Evolutionary conservation across 2,329 filamentous ascomycete species (phyloP).

Genomic region (Clonostachys rosea): DNA sequence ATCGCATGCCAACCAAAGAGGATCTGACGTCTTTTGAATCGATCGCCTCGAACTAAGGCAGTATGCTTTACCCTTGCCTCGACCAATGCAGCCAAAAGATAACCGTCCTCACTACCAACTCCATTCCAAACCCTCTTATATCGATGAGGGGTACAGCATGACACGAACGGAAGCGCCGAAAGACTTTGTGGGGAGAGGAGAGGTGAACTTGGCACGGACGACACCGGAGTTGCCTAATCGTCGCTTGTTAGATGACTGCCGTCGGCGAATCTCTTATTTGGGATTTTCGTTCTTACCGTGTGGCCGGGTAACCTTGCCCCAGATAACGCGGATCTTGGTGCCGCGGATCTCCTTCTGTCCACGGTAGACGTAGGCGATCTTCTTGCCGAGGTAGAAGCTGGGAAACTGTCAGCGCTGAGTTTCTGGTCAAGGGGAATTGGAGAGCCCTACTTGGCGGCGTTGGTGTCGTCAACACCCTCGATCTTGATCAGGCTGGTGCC

Average conservation of each 20-base stretch:
- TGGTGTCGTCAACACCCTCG: constrained; percentile 90
- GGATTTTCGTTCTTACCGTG: constrained; percentile 62
- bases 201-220: constrained; percentile 94
- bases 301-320: constrained; percentile 95
- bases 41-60: constrained; percentile 35
- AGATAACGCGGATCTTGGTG: constrained; percentile 98
- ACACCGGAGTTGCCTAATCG: constrained; percentile 87
- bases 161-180: constrained; percentile 95
- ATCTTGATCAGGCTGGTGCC: constrained; percentile 96
- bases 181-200: constrained; percentile 92
- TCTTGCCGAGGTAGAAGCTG: constrained; percentile 97
- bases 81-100: constrained; percentile 55
- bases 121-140: constrained; percentile 59
- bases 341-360: constrained; percentile 91
- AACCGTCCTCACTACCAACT: constrained; percentile 61
- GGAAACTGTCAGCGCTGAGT: constrained; percentile 1
- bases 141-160: constrained; percentile 97
- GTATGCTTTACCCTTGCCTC: constrained; percentile 40
- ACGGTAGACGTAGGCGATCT: constrained; percentile 98
- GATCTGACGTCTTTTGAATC: constrained; percentile 6
- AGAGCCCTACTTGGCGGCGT: constrained; percentile 73
- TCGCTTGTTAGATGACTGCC: not conserved
- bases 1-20: not conserved
- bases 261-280: not conserved
- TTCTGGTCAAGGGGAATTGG: not conserved